Percentiles rank a stretch among this genome's conserved stretches.
Conservation (phyloP, 352 stramenopile genomes). For the Pythium sp. region DNA sequence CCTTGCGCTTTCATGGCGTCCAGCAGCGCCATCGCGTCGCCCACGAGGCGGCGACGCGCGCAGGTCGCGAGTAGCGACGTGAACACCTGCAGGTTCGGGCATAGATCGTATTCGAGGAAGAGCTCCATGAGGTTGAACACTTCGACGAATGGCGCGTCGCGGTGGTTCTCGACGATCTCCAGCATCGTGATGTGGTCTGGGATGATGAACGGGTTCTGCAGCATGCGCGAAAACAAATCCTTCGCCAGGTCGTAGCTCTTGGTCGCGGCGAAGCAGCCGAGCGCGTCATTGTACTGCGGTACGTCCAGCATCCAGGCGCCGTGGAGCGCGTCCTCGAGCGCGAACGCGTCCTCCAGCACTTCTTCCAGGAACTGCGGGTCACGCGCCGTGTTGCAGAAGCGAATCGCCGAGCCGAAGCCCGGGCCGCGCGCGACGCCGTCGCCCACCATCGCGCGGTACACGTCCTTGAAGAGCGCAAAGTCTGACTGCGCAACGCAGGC, state of each 20-base stretch:
- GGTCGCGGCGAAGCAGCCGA: slow-evolving; percentile 61
- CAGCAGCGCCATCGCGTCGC: slow-evolving; percentile 54
- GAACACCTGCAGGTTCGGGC: slow-evolving; percentile 68
- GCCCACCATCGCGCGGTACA: slow-evolving; percentile 51
- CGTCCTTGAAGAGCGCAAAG: slow-evolving; percentile 39
- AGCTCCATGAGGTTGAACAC: slow-evolving; percentile 69
- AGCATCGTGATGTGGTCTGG: slow-evolving; percentile 78
- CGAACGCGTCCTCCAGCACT: slow-evolving; percentile 54
- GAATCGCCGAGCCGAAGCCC: slow-evolving; percentile 68
- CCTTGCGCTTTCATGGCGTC: slow-evolving; percentile 47
- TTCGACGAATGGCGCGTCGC: slow-evolving; percentile 51
- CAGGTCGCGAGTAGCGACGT: slow-evolving; percentile 73
- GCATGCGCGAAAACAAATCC: slow-evolving; percentile 62
- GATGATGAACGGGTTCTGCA: slow-evolving; percentile 47
- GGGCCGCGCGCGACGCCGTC: slow-evolving; percentile 48
- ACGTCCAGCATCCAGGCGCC: slow-evolving; percentile 57
- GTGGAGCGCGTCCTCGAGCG: slow-evolving; percentile 36
- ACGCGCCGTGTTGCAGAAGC: slow-evolving; percentile 47
- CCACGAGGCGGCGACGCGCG: slow-evolving; percentile 48
- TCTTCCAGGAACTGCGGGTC: slow-evolving; percentile 57
- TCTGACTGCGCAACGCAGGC: slow-evolving; percentile 39
- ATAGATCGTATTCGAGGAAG: slow-evolving; percentile 57
- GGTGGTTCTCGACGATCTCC: slow-evolving; percentile 72
- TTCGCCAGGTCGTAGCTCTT: slow-evolving; percentile 46
- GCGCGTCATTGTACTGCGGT: slow-evolving; percentile 76